Evolutionary conservation across 805 yeast species (phyloP), one percentile per base, ranked within the genome.

Genomic region (Yarrowia sp.): DNA sequence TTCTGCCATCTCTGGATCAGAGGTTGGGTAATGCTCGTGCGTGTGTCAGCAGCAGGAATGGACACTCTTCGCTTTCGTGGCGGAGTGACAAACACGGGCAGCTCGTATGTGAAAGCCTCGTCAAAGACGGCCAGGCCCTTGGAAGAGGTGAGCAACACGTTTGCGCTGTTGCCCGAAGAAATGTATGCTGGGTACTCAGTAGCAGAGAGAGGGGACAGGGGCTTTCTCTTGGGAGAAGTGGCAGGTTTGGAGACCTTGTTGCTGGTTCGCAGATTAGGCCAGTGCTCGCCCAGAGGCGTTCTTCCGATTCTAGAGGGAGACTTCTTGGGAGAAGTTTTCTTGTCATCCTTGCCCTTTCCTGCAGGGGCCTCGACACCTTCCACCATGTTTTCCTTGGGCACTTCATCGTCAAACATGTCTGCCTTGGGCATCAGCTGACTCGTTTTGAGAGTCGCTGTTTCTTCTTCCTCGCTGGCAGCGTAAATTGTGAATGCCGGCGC

Each of bases 371-470:
- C 13, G 9, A 39, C 62, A 11, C 48, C 48, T 5, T 41, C 48
- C 6, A 31, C 64, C 50, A 58, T 43, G 51, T 58, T 58, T 58
- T 58, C 64, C 43, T 58, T 58, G 51, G 64, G 64, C 39, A 43
- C 35, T 15, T 58, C 64, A 22, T 58, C 64, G 33, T 58, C 51
- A 44, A 43, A 58, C 64, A 58, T 58, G 41, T 58, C 64, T 3
- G 45, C 22, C 35, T 58, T 42, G 35, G 64, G 64, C 51, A 42
- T 32, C 18, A 3, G 41, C 18, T 43, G 51, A 7, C 38, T 18
- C 9, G 33, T 32, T 33, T 28, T 11, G 15, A 43, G 39, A 17
- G 64, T 58, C 14, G 33, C 15, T 11, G 31, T 32, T 51, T 58
- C 64, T 10, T 58, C 64, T 42, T 58, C 51, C 43, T 58, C 64